Evolutionary conservation across 345 rosid genomes (phyloP), one percentile per base, ranked within the genome.

Genomic region (Eucalyptus curtisii): DNA sequence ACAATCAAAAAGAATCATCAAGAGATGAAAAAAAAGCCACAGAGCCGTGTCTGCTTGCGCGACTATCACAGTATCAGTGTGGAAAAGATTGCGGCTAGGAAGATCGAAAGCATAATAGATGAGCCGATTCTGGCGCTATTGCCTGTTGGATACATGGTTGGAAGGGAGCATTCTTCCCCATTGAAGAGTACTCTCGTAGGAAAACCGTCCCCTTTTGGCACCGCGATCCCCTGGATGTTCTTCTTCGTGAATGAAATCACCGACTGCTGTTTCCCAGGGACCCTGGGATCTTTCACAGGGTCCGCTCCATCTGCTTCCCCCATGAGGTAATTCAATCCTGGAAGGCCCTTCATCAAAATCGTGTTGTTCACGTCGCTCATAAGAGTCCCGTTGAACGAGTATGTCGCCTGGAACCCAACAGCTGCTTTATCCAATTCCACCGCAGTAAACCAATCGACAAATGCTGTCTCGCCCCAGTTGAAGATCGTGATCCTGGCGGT

Each of bases 251-350:
- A 97, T 49, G 97, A 95, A 88, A 97, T 90, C 27, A 97, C 98
- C 0, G 99, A 90, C 91, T 97, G 99, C 33, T 97, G 99, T 91
- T 97, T 97, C 80, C 99, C 99, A 10, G 99, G 99, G 57, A 96
- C 92, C 88, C 96, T 93, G 14, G 94, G 92, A 91, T 92, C 94
- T 86, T 88, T 94, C 50, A 40, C 82, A 14, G 97, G 99, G 88
- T 95, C 90, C 17, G 91, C 92, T 10, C 91, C 97, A 48, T 94
- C 94, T 15, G 92, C 89, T 91, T 96, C 96, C 7, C 88, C 96
- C 33, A 96, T 95, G 16, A 97, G 93, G 93, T 94, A 96, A 94
- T 97, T 93, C 87, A 96, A 87, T 50, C 99, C 99, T 1, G 94
- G 91, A 88, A 93, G 96, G 13, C 99, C 99, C 91, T 95, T 90